Percentiles rank a stretch among this genome's conserved stretches.
Evolutionary conservation across 2,329 filamentous ascomycete genomes (phyloP).

Genomic region (Venturiaceae sp.): DNA sequence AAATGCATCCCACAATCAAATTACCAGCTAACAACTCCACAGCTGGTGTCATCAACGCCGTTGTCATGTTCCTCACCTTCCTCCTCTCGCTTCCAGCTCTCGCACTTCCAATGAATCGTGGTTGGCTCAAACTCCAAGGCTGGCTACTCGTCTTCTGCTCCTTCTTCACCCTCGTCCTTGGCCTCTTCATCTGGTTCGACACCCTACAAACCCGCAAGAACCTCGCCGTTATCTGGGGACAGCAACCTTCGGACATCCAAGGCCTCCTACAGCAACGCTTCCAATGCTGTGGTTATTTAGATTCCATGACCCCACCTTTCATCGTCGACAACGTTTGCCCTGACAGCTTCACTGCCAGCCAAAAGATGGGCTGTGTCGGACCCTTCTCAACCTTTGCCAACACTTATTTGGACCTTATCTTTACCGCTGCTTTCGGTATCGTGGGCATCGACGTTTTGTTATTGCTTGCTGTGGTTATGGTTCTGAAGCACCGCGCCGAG

Average conservation of each 20-base stretch:
- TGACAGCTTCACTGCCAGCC: slow-evolving; percentile 59
- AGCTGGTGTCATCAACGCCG: slow-evolving; percentile 63
- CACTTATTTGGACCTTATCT: slow-evolving; percentile 62
- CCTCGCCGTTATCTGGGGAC: slow-evolving; percentile 51
- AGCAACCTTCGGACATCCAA: slow-evolving; percentile 48
- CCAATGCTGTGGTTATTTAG: slow-evolving; percentile 70
- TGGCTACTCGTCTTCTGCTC: slow-evolving; percentile 58
- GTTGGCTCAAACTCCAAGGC: slow-evolving; percentile 61
- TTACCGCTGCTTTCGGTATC: slow-evolving; percentile 71
- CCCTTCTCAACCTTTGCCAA: slow-evolving; percentile 62
- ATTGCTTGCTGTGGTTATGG: slow-evolving; percentile 61
- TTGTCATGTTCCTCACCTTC: slow-evolving; percentile 63
- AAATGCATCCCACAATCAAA: background rate
- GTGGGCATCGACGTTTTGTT: slow-evolving; percentile 63
- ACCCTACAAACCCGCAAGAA: slow-evolving; percentile 59
- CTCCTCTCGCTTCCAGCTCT: slow-evolving; percentile 61
- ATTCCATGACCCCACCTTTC: slow-evolving; percentile 63
- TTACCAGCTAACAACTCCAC: slow-evolving; percentile 6
- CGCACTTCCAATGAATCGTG: slow-evolving; percentile 53
- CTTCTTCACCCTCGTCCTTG: slow-evolving; percentile 53
- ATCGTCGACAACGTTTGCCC: slow-evolving; percentile 58
- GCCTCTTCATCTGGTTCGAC: slow-evolving; percentile 54
- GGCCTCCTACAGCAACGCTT: slow-evolving; percentile 67
- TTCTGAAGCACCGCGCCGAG: slow-evolving; percentile 74
- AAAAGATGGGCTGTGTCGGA: slow-evolving; percentile 59